Conservation (phyloP, 2,329 filamentous ascomycete genomes). For the Colletotrichum musae region DNA sequence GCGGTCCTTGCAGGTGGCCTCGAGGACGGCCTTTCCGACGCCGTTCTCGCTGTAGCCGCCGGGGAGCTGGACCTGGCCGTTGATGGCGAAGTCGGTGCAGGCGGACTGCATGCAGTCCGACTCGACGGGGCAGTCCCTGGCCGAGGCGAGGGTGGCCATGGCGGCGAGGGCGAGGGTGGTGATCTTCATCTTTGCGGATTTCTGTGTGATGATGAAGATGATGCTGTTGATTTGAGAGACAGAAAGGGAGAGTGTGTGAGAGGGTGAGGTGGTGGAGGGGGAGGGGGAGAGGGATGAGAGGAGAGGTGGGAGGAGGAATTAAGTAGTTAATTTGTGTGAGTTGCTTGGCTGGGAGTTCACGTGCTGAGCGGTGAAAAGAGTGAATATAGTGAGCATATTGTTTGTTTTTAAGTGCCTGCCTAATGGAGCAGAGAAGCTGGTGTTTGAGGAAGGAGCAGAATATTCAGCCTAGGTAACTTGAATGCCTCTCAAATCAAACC, state of each 20-base stretch:
- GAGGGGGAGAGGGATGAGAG: not conserved
- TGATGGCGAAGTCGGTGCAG: constrained; percentile 9
- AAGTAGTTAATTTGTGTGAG: too few species aligned
- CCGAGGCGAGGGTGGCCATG: not conserved
- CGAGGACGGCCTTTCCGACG: not conserved
- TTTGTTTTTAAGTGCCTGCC: too few species aligned
- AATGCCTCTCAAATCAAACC: too few species aligned
- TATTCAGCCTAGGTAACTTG: too few species aligned
- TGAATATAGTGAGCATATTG: too few species aligned
- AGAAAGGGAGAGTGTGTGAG: not conserved
- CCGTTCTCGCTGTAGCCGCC: not conserved
- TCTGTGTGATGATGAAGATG: not conserved
- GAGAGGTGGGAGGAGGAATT: too few species aligned
- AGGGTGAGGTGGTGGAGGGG: not conserved
- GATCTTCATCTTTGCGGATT: not conserved
- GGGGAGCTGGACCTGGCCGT: not conserved
- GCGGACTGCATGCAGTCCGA: constrained; percentile 18
- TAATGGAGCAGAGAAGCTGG: too few species aligned
- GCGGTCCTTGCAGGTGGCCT: constrained; percentile 15
- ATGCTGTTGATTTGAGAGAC: not conserved
- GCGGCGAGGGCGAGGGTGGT: not conserved
- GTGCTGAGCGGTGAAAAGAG: too few species aligned
- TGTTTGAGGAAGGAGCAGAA: too few species aligned
- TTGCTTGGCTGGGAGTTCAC: too few species aligned
- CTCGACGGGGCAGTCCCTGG: constrained; percentile 3